phyloP scores from a whole-genome alignment of 495 filamentous ascomycete species.

The Penicillium atrosanguineum region DNA sequence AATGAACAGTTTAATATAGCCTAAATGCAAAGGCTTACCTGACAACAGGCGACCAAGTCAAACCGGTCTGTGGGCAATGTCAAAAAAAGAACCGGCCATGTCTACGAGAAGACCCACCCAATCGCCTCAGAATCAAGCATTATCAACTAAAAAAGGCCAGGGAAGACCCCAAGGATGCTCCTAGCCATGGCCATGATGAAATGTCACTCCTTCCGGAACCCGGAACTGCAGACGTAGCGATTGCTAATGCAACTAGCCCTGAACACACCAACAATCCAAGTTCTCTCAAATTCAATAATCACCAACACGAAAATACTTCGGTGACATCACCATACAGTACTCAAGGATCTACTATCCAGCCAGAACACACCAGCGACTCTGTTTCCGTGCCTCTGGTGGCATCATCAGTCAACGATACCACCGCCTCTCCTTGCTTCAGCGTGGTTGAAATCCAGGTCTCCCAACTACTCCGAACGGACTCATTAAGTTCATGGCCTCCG shows the following conservation, averaged over 20 bases:
- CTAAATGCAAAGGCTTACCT: conserved; percentile 4
- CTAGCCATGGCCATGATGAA: conserved; percentile 2
- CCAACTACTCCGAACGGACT: conserved; percentile 2
- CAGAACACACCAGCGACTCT: conserved; percentile 4
- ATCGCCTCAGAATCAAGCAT: conserved; percentile 7
- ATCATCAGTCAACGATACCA: conserved; percentile 5
- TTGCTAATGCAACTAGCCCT: conserved; percentile 7
- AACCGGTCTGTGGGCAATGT: conserved; percentile 9
- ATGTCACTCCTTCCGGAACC: conserved; percentile 3
- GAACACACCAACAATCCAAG: neutral
- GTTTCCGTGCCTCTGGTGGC: conserved; percentile 5
- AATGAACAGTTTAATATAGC: conserved; percentile 2
- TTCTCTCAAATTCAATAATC: neutral
- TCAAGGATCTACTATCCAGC: conserved; percentile 1
- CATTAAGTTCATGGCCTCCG: conserved; percentile 8
- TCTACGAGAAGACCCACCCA: conserved; percentile 6
- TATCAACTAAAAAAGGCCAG: conserved; percentile 1
- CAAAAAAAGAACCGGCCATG: conserved; percentile 12
- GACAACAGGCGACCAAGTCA: conserved; percentile 11
- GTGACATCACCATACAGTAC: conserved; percentile 5
- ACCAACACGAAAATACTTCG: neutral
- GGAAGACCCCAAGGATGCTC: conserved; percentile 5
- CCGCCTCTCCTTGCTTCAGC: conserved; percentile 5
- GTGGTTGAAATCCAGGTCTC: conserved; percentile 3
- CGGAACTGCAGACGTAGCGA: conserved; percentile 1